Base-by-base conservation (phyloP, 176 grass and related monocot species). In the Themeda triandra region DNA sequence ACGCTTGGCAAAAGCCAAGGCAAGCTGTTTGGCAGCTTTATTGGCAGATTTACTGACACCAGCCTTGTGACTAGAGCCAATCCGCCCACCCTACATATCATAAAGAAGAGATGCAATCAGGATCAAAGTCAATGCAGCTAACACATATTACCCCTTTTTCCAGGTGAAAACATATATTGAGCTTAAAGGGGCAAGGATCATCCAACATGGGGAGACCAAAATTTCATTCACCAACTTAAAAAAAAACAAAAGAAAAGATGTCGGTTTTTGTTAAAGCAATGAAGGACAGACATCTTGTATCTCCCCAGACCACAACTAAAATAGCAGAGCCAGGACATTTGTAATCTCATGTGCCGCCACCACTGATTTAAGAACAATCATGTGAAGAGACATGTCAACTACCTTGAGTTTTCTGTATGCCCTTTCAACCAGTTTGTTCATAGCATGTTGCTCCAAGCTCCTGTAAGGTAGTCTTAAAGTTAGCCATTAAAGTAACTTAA, bases 391-490 rank as follows among this genome's bases (percentile, higher is more conserved):
- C 67, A 68, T 76, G 14, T 35, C 30, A 84, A 80, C 37, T 92
- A 94, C 94, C 94, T 82, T 84, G 70, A 94, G 86, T 62, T 85
- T 97, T 80, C 74, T 90, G 86, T 90, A 90, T 44, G 90, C 90
- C 41, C 79, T 78, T 78, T 97, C 94, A 83, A 94, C 83, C 63
- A 97, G 74, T 79, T 94, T 97, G 76, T 97, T 90, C 80, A 97
- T 77, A 30, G 94, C 90, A 89, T 89, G 80, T 76, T 85, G 90
- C 83, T 92, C 92, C 37, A 94, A 81, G 66, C 87, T 86, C 90
- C 94, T 97, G 88, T 30, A 63, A 87, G 30, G 77, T 13, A 60
- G 58, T 73, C 7, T 42, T 82, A 36, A 64, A 87, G 89, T 81
- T 45, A 90, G 69, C 13, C 71, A 81, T 73, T 54, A 29, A 87